Base-by-base conservation (phyloP, 352 stramenopile genomes). In the Phytophthora pluvialis region DNA sequence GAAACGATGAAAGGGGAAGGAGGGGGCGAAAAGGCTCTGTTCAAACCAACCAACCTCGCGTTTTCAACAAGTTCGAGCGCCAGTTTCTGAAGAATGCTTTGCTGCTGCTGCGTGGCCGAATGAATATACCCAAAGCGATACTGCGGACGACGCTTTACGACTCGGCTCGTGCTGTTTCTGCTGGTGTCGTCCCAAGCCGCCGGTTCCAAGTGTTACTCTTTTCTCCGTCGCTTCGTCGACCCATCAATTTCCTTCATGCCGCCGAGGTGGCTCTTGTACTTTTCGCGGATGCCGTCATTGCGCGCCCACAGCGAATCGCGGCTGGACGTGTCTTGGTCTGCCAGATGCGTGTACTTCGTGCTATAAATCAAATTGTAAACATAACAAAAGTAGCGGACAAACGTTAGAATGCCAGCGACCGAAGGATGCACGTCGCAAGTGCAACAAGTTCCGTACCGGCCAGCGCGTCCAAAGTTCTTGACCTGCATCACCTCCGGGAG, bases 261-360 rank as follows among this genome's bases (percentile, higher is more conserved):
- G 8, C 83, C 83, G 33, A 93, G 73, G 42, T 83, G 86, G 53
- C 67, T 83, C 61, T 78, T 82, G 66, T 92, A 93, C 64, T 94
- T 94, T 52, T 92, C 78, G 52, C 86, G 85, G 56, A 95, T 90
- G 52, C 78, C 89, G 52, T 95, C 88, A 67, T 90, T 80, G 56
- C 83, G 77, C 15, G 72, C 68, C 86, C 86, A 95, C 28, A 96
- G 64, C 39, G 86, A 91, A 44, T 96, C 86, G 35, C 83, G 90
- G 56, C 58, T 74, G 16, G 83, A 89, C 12, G 98, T 99, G 71
- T 99, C 98, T 83, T 99, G 95, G 50, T 98, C 97, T n/a, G 86
- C 75, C 55, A 99, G 85, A 70, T 99, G 97, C 38, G 98, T 99
- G 77, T 99, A 99, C 77, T 99, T 99, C 13, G 94, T 98, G 46